These are phyloP conservation scores for Xylaria grammica DNA, from an alignment of 495 filamentous ascomycete species.

Conservation along the genomic window DNA sequence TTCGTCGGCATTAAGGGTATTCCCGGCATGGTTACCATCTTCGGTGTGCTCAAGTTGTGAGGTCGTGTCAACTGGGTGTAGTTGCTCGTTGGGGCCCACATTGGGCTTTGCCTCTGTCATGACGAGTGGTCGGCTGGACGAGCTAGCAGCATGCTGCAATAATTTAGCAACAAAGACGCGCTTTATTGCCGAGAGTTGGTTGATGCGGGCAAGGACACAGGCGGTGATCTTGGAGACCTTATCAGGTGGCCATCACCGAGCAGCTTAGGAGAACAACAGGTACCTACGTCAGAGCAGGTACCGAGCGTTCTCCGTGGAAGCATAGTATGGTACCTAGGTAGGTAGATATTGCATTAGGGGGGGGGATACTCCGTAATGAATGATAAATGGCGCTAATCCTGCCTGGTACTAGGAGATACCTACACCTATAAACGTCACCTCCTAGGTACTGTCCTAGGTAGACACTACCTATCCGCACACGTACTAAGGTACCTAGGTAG, in stretches of 20 bases:
- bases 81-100: constrained; percentile 38
- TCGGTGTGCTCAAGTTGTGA: constrained; percentile 13
- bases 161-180: constrained; percentile 2
- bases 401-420: too few relatives aligned
- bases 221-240: neutral
- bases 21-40: neutral
- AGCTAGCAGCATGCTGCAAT: constrained; percentile 21
- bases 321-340: too few relatives aligned
- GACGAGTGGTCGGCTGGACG: constrained; percentile 25
- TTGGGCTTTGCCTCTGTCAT: constrained; percentile 54
- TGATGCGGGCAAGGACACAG: neutral
- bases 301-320: too few relatives aligned
- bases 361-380: too few relatives aligned
- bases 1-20: neutral
- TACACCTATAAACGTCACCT: too few relatives aligned
- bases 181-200: constrained; percentile 5
- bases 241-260: neutral
- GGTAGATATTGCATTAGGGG: too few relatives aligned
- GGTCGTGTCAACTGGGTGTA: constrained; percentile 13
- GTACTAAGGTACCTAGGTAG: too few relatives aligned
- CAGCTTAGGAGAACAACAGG: neutral
- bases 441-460: too few relatives aligned
- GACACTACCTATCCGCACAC: too few relatives aligned
- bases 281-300: constrained; percentile 16
- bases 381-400: too few relatives aligned